Base-by-base conservation (phyloP, 2,329 filamentous ascomycete species). In the Sarocladium brachiariae region DNA sequence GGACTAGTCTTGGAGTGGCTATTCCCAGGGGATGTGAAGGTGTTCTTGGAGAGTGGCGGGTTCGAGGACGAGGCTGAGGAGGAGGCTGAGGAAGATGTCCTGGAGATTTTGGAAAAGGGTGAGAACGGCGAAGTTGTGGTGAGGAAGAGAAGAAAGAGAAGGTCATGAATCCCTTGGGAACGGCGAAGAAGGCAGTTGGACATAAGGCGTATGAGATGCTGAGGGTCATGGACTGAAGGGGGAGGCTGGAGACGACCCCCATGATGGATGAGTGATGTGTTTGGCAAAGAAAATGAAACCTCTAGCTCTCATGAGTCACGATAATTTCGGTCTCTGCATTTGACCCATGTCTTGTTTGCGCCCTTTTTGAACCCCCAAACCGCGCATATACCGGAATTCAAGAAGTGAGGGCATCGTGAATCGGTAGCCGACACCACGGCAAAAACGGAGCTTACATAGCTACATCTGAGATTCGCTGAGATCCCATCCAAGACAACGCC, bases 21-120 rank as follows among this genome's bases (percentile, higher is more conserved):
- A 81, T 61, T 77, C 73, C 2, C 78, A 80, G 64, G 77, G 66
- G 1, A 71, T 80, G 72, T 83, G 55, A 80, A 79, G 66, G 71
- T 76, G 8, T 81, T 82, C 54, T 56, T 82, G 39, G 76, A 78
- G 2, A 68, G 64, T 16, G 75, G 72, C 0, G 63, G 64, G 0
- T 76, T 80, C 51, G 67, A 69, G 8, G 69, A 73, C n/a, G n/a
- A n/a, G n/a, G n/a, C n/a, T 1, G 60, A 59, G 16, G 66, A 70
- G 16, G 64, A 67, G 2, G 63, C 60, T 11, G 64, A 66, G 1
- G 67, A 67, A 35, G 65, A 64, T 24, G 63, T 68, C 3, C 52
- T 50, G 16, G 49, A 56, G 7, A 49, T 54, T 10, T 50, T 55
- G 18, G 50, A 52, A 2, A 59, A 57, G 27, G 50, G 55, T n/a